A percentile compares a stretch with the other conserved stretches of the same genome.
Conservation (phyloP, 768 basidiomycete species). For the Royoungia palumana region DNA sequence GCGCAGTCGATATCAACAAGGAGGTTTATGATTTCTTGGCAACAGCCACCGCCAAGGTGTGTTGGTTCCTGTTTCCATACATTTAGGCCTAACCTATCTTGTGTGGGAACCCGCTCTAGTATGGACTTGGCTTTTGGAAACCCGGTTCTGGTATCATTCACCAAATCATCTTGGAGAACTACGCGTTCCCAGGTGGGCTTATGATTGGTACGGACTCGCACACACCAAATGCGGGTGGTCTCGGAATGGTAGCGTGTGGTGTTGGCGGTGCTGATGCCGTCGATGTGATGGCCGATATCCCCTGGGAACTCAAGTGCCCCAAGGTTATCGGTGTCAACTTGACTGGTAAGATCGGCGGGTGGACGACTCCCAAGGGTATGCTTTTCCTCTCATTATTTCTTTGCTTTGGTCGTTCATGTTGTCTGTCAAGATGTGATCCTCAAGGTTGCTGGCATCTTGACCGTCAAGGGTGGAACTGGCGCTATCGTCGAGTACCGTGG, state of each 20-base stretch:
- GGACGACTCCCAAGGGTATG: conserved; percentile 96
- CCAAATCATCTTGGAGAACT: conserved; percentile 99
- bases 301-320: conserved; percentile 99
- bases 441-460: conserved; percentile 98
- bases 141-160: conserved; percentile 99
- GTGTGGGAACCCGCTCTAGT: conserved; percentile 41
- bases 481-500: conserved; percentile 98
- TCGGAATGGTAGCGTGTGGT: conserved; percentile 99
- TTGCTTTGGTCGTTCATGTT: conserved; percentile 6
- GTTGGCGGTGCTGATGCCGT: conserved; percentile 99
- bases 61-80: conserved; percentile 12
- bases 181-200: conserved; percentile 97
- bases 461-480: conserved; percentile 99
- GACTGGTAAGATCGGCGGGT: conserved; percentile 91
- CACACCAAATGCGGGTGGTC: conserved; percentile 98
- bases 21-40: conserved; percentile 99
- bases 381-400: neutral
- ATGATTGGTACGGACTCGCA: conserved; percentile 99
- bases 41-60: conserved; percentile 88
- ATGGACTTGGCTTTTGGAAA: conserved; percentile 99
- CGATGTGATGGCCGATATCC: conserved; percentile 96
- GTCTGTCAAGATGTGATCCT: conserved; percentile 80
- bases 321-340: conserved; percentile 98
- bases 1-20: conserved; percentile 91
- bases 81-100: neutral